phyloP scores from a whole-genome alignment of 2,329 filamentous ascomycete genomes.

The Neopestalotiopsis sp. region DNA sequence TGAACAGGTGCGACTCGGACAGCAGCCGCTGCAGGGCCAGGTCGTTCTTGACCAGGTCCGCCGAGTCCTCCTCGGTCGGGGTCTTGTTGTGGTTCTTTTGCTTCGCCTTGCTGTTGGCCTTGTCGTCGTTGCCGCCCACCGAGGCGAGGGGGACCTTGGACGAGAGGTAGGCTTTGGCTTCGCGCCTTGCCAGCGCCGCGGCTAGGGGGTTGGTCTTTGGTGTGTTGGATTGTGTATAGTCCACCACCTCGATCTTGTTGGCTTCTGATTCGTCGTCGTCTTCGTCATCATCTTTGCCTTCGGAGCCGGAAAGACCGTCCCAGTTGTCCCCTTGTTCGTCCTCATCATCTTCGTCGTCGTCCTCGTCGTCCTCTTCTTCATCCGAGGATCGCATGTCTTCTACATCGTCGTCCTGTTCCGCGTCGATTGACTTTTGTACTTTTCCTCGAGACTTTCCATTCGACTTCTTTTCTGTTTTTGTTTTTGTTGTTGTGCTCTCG shows the following conservation, averaged over 20 bases:
- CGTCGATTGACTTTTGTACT: constrained; percentile 9
- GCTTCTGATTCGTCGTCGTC: neutral
- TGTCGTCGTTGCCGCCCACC: constrained; percentile 28
- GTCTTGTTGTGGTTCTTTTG: constrained; percentile 27
- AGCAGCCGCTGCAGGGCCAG: constrained; percentile 90
- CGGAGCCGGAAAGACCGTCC: constrained; percentile 29
- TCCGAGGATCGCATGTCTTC: constrained; percentile 28
- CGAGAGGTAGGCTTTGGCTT: constrained; percentile 74
- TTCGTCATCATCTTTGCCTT: constrained; percentile 1
- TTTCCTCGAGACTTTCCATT: constrained; percentile 33
- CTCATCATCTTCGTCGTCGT: constrained; percentile 22
- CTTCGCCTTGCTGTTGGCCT: constrained; percentile 33
- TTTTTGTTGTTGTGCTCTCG: neutral
- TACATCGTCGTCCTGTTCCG: constrained; percentile 35
- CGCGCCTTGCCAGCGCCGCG: constrained; percentile 65
- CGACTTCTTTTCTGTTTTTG: neutral
- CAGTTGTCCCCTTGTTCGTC: constrained; percentile 22
- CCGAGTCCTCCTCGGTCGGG: constrained; percentile 60
- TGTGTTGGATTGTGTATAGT: constrained; percentile 54
- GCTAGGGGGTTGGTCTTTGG: constrained; percentile 39
- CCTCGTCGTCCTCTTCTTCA: constrained; percentile 34
- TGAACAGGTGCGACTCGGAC: constrained; percentile 87
- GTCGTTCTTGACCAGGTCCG: constrained; percentile 84
- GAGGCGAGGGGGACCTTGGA: constrained; percentile 52
- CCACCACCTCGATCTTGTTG: constrained; percentile 63